Base-by-base conservation (phyloP, 192 early-diverging fungal genomes). In the Coemansia sp. region DNA sequence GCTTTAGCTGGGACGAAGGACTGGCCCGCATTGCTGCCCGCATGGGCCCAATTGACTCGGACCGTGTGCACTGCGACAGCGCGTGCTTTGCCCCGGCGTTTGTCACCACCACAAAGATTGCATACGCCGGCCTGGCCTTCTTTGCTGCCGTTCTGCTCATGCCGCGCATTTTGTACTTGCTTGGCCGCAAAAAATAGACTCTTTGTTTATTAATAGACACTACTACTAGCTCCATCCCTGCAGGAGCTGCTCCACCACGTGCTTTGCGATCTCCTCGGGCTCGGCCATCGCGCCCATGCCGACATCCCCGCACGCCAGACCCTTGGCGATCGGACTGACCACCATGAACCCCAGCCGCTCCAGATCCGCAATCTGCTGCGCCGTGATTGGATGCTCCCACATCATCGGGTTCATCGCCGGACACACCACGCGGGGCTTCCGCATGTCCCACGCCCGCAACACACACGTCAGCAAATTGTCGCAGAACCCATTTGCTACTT, bases 391-490 rank as follows among this genome's bases (percentile, higher is more conserved):
- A 76, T 98, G 94, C 39, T 89, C 86, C 92, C 93, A 98, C 96
- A 97, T 97, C 80, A 87, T 83, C 5, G 93, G 95, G 63, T 97
- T 96, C 95, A 98, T 98, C n/a, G 95, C 95, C 8, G 95, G 96
- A 60, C 89, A 92, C 5, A 92, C 84, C 14, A 94, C 60, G 2
- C 95, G 85, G 0, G 90, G 90, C 56, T 86, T 86, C 11, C 54
- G 58, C 24, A 75, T 72, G 65, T 95, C 90, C 95, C 96, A 98
- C 0, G 96, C 96, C 5, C 96, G 67, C 24, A 95, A 63, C 21
- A 94, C 84, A 68, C 93, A 94, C 1, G 94, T 96, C 60, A 98
- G 79, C 56, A 98, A 65, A 67, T 97, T 97, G 67, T 98, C 96
- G 71, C 94, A 96, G 15, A 94, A 73, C 21, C 96, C 96, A 67